A percentile compares a stretch with the other conserved stretches of the same genome.
These are phyloP conservation scores for Chamaecyparis obtusa DNA, from an alignment of 75 land plant species.

Conservation along the genomic window DNA sequence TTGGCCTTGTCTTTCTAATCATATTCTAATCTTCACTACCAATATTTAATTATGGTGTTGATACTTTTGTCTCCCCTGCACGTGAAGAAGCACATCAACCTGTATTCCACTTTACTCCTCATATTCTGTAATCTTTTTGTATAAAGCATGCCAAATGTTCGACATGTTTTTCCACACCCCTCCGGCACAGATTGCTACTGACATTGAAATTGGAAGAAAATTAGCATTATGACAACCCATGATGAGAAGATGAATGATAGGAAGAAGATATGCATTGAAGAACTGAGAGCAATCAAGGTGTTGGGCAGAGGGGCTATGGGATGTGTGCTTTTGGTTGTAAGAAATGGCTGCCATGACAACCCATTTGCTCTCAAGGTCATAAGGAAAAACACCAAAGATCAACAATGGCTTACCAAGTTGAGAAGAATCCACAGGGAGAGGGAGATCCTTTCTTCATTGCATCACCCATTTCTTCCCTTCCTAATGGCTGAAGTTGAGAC, in stretches of 20 bases:
- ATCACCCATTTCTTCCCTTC: slow-evolving; percentile 73
- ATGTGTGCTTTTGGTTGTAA: slow-evolving; percentile 1
- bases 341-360: background rate
- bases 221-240: background rate
- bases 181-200: no score
- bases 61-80: slow-evolving; percentile 9
- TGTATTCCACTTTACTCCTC: slow-evolving; percentile 8
- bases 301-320: slow-evolving; percentile 8
- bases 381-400: background rate
- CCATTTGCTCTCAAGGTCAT: slow-evolving; percentile 10
- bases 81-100: slow-evolving; percentile 8
- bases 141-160: background rate
- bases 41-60: background rate
- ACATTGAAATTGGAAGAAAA: background rate
- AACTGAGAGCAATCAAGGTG: slow-evolving; percentile 6
- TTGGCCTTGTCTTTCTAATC: background rate
- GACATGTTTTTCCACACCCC: background rate
- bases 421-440: slow-evolving; percentile 5
- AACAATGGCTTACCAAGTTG: background rate
- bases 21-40: background rate
- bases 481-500: slow-evolving; percentile 54
- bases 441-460: background rate
- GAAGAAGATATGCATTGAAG: background rate
- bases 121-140: slow-evolving; percentile 8
- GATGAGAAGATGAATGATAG: slow-evolving; percentile 2